These are phyloP conservation scores for Collybia nuda DNA, from an alignment of 768 basidiomycete genomes.

Conservation along the genomic window DNA sequence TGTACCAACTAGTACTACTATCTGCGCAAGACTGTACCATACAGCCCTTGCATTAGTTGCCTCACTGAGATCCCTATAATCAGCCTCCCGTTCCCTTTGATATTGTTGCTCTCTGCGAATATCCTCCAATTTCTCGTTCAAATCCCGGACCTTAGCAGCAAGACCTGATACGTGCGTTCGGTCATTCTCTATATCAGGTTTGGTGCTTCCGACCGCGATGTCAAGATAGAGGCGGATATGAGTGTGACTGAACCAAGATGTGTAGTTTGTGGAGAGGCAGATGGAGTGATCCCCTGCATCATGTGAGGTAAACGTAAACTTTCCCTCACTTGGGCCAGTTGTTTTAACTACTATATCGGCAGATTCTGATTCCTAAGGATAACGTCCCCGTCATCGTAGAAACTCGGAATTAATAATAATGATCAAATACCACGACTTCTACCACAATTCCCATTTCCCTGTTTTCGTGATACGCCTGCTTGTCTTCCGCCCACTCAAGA, in stretches of 20 bases:
- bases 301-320: constrained; percentile 97
- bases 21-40: constrained; percentile 92
- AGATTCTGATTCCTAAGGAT: constrained; percentile 77
- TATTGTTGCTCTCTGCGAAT: constrained; percentile 96
- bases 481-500: constrained; percentile 82
- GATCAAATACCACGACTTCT: constrained; percentile 69
- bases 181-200: constrained; percentile 85
- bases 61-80: constrained; percentile 89
- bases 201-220: constrained; percentile 86
- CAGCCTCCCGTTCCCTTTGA: constrained; percentile 92
- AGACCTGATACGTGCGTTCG: constrained; percentile 82
- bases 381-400: neutral
- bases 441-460: constrained; percentile 85
- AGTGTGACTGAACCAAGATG: constrained; percentile 81
- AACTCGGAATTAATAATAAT: no score
- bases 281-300: constrained; percentile 97
- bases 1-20: constrained; percentile 77
- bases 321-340: constrained; percentile 85
- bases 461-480: constrained; percentile 68
- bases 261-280: constrained; percentile 91
- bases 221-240: constrained; percentile 96
- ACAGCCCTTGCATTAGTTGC: constrained; percentile 88
- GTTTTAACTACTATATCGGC: constrained; percentile 84
- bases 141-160: constrained; percentile 81
- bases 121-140: constrained; percentile 92